A percentile compares a stretch with the other conserved stretches of the same genome.
phyloP scores from a whole-genome alignment of 2,329 filamentous ascomycete genomes.

The Pyricularia grisea region DNA sequence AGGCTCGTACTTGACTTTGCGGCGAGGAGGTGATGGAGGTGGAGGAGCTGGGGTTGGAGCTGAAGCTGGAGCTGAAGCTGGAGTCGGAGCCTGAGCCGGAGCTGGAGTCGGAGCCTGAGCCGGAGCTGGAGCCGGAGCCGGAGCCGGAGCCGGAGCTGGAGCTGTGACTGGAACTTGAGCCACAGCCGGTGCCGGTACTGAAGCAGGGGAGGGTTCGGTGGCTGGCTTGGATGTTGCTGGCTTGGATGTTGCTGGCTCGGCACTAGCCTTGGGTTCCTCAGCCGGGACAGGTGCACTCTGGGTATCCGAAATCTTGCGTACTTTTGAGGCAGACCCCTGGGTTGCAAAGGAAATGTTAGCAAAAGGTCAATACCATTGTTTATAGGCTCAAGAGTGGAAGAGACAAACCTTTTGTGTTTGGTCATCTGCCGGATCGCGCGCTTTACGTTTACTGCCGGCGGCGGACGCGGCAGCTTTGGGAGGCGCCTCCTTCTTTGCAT shows the following conservation, averaged over 20 bases:
- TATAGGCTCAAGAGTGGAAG: conserved; percentile 6
- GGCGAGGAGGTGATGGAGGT: conserved; percentile 1
- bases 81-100: too few relatives aligned
- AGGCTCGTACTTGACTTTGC: conserved; percentile 30
- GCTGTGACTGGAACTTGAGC: background rate
- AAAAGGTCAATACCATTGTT: conserved; percentile 5
- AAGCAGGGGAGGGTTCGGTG: background rate
- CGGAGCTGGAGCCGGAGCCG: conserved; percentile 10
- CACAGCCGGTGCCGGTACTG: background rate
- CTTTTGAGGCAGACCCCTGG: conserved; percentile 33
- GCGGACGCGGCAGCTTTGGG: background rate
- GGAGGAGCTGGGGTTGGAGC: conserved; percentile 9
- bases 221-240: background rate
- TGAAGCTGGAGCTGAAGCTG: background rate
- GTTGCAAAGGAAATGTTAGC: background rate
- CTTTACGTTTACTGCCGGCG: conserved; percentile 40
- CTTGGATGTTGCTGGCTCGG: background rate
- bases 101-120: too few relatives aligned
- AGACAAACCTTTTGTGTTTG: conserved; percentile 36
- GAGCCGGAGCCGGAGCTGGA: background rate
- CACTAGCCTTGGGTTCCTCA: background rate
- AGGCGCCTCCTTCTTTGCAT: conserved; percentile 15
- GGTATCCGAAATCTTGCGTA: conserved; percentile 46
- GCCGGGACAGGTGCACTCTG: conserved; percentile 24
- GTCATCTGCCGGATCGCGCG: conserved; percentile 46